A percentile compares a stretch with the other conserved stretches of the same genome.
Evolutionary conservation across 805 yeast species (phyloP).

Genomic region (Schwanniomyces occidentalis): DNA sequence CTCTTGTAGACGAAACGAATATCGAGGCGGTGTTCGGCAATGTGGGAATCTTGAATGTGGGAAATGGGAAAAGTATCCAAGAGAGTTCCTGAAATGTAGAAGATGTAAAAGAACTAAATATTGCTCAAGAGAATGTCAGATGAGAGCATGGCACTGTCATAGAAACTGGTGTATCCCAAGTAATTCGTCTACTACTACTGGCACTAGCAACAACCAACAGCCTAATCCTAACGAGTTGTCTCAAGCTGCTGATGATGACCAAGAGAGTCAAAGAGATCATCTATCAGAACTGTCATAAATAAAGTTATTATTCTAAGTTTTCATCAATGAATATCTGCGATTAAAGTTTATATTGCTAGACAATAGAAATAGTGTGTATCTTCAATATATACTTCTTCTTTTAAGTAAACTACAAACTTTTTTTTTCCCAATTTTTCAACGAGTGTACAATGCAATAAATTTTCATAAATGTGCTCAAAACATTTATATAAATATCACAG

Average conservation of each 20-base stretch:
- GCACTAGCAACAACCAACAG: slow-evolving; percentile 6
- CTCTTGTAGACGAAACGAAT: slow-evolving; percentile 88
- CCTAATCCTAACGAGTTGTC: slow-evolving; percentile 4
- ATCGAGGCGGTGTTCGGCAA: slow-evolving; percentile 86
- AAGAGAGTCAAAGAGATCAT: slow-evolving; percentile 3
- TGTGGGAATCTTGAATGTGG: slow-evolving; percentile 95
- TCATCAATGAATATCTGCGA: no score
- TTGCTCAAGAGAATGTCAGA: slow-evolving; percentile 90
- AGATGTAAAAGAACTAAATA: slow-evolving; percentile 93
- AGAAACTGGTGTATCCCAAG: slow-evolving; percentile 86
- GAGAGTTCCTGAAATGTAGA: slow-evolving; percentile 93
- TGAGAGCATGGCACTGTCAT: slow-evolving; percentile 89
- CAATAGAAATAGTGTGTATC: no score
- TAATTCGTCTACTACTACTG: slow-evolving; percentile 28
- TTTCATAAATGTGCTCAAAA: no score
- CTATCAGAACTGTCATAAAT: slow-evolving; percentile 2
- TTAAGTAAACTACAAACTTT: no score
- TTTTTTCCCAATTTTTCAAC: no score
- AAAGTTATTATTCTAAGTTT: no score
- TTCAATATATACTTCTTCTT: no score
- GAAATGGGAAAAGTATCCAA: slow-evolving; percentile 85
- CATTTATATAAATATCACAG: no score
- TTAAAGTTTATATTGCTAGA: no score
- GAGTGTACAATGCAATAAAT: no score
- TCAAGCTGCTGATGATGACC: slow-evolving; percentile 5